These are phyloP conservation scores for Backusella macrospora DNA, from an alignment of 192 early-diverging fungal species.

Conservation along the genomic window DNA sequence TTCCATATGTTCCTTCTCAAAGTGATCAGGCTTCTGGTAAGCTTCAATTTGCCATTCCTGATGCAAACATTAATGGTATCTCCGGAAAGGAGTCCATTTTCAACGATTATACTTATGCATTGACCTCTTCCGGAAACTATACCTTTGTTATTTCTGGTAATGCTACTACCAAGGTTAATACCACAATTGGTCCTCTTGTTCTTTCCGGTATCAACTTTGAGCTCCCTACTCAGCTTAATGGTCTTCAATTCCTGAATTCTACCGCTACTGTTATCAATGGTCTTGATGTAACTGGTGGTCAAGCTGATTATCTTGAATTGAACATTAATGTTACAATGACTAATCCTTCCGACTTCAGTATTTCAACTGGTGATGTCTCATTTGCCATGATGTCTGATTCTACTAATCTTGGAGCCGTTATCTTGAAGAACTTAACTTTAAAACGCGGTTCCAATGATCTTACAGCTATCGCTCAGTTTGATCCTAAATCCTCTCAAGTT, in stretches of 20 bases:
- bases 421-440: conserved; percentile 46
- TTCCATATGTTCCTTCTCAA: conserved; percentile 40
- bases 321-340: conserved; percentile 43
- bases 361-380: conserved; percentile 54
- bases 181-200: conserved; percentile 57
- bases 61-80: conserved; percentile 47
- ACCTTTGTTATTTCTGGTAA: conserved; percentile 50
- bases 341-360: conserved; percentile 50
- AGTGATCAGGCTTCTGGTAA: conserved; percentile 45
- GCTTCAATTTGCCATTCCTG: conserved; percentile 52
- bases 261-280: conserved; percentile 52
- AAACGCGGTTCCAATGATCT: conserved; percentile 45
- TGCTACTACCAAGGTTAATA: conserved; percentile 53
- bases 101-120: conserved; percentile 50
- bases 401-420: conserved; percentile 50
- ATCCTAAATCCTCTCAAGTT: conserved; percentile 44
- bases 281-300: conserved; percentile 60
- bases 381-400: conserved; percentile 49
- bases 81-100: conserved; percentile 49
- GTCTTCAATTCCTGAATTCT: conserved; percentile 59
- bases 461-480: conserved; percentile 45
- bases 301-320: conserved; percentile 38
- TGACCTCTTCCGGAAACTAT: conserved; percentile 46
- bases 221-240: conserved; percentile 48
- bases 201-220: conserved; percentile 58